Percentiles rank a stretch among this genome's conserved stretches.
phyloP scores from a whole-genome alignment of 2,329 filamentous ascomycete species.

The Reticulascus tulasneorum region DNA sequence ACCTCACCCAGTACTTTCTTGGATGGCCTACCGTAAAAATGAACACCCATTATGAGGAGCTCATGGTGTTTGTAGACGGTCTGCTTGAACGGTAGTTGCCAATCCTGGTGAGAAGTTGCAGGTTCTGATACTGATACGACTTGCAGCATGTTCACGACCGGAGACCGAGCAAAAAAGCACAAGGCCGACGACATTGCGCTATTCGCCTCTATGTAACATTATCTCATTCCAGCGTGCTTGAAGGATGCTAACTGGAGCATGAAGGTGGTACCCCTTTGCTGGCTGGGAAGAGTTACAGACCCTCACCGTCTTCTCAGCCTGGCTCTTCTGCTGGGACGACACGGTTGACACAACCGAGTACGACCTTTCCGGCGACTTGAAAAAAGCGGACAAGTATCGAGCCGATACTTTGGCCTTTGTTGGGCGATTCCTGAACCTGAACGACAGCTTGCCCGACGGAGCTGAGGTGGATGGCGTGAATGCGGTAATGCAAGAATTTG shows the following conservation, averaged over 20 bases:
- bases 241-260: not conserved
- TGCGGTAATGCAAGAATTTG: slow-evolving; percentile 20
- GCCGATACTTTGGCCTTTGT: slow-evolving; percentile 17
- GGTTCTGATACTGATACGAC: too few species aligned
- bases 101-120: not conserved
- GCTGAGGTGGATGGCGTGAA: slow-evolving; percentile 17
- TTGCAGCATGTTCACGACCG: too few species aligned
- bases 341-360: slow-evolving; percentile 24
- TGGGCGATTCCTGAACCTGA: slow-evolving; percentile 14
- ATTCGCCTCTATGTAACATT: slow-evolving; percentile 9
- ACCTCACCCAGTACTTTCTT: slow-evolving; percentile 19
- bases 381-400: slow-evolving; percentile 21
- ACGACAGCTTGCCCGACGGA: not conserved
- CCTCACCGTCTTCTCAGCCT: slow-evolving; percentile 21
- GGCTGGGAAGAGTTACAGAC: slow-evolving; percentile 13
- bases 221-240: too few species aligned
- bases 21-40: slow-evolving; percentile 19
- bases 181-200: slow-evolving; percentile 29
- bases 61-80: slow-evolving; percentile 17
- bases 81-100: slow-evolving; percentile 6
- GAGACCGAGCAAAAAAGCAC: too few species aligned
- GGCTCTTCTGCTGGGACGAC: slow-evolving; percentile 30
- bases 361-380: slow-evolving; percentile 21
- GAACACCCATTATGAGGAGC: slow-evolving; percentile 18
- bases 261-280: slow-evolving; percentile 20